Evolutionary conservation across 129 eudicot genomes (phyloP).

Genomic region (Daucus carota): DH1_v3.0 NC_030386.2:38831501-38832000

Average conservation of each 20-base stretch:
- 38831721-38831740: not conserved
- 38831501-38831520: not conserved
- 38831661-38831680: constrained; percentile 2
- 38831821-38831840: not conserved
- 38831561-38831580: constrained; percentile 7
- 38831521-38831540: not conserved
- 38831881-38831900: constrained; percentile 7
- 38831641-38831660: constrained; percentile 6
- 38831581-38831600: constrained; percentile 11
- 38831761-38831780: not conserved
- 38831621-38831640: constrained; percentile 7
- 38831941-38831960: not conserved
- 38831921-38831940: not conserved
- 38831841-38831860: not conserved
- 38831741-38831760: not conserved
- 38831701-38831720: constrained; percentile 1
- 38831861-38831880: not conserved
- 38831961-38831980: not conserved
- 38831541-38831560: not conserved
- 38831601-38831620: constrained; percentile 11
- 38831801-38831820: not conserved
- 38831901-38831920: constrained; percentile 7
- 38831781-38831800: not conserved
- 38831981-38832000: constrained; percentile 2
- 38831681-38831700: constrained; percentile 3